A percentile compares a stretch with the other conserved stretches of the same genome.
phyloP scores from a whole-genome alignment of 1,139 yeast genomes.

The Komagataea norvegica region DNA sequence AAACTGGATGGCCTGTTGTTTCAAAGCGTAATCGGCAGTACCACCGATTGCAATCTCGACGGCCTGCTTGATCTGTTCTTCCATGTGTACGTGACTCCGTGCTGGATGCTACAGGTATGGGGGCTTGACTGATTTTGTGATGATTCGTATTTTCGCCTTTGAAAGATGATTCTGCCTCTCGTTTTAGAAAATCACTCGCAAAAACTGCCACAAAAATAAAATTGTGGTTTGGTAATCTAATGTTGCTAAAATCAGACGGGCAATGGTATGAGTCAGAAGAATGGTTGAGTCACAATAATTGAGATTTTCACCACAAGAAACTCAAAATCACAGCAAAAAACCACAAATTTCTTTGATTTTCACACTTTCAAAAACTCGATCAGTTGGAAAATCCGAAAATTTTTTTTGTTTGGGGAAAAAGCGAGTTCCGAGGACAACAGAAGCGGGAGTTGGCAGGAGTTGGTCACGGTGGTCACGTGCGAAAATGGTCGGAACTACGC shows the following conservation, averaged over 20 bases:
- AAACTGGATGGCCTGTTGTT: slow-evolving; percentile 80
- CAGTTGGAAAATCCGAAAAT: slow-evolving; percentile 12
- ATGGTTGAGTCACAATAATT: no score
- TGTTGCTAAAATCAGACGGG: no score
- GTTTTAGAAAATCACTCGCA: background rate
- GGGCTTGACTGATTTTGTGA: background rate
- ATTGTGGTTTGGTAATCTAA: no score
- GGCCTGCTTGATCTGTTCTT: slow-evolving; percentile 87
- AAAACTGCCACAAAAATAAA: background rate
- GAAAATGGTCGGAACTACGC: no score
- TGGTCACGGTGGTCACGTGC: background rate
- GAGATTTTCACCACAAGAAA: no score
- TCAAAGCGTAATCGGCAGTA: slow-evolving; percentile 61
- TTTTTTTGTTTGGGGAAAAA: slow-evolving; percentile 4
- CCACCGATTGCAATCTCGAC: slow-evolving; percentile 84
- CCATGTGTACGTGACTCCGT: slow-evolving; percentile 41
- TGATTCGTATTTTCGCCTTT: background rate
- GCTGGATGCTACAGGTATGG: background rate
- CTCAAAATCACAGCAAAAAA: no score
- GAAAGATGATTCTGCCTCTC: background rate
- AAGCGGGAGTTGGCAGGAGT: background rate
- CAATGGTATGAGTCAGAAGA: no score
- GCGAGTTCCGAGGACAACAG: slow-evolving; percentile 12
- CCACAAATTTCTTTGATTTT: no score
- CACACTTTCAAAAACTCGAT: no score